A percentile compares a stretch with the other conserved stretches of the same genome.
phyloP scores from a whole-genome alignment of 139 green algal genomes.

The Picochlorum sp. region DNA sequence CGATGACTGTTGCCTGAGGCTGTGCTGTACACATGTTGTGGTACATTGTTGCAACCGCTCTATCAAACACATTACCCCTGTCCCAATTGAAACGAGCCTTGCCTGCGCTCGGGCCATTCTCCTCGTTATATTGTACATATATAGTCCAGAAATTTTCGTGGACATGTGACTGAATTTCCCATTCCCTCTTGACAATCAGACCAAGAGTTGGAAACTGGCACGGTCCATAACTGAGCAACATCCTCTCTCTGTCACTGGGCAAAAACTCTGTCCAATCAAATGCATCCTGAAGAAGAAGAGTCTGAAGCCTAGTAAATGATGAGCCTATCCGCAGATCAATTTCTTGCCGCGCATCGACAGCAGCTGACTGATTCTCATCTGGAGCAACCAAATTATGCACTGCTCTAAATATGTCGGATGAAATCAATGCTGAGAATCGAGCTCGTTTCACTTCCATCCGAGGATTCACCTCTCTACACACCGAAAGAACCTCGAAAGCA shows the following conservation, averaged over 20 bases:
- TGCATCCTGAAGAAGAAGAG: slow-evolving; percentile 79
- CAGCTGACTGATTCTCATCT: slow-evolving; percentile 67
- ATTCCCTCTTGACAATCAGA: slow-evolving; percentile 92
- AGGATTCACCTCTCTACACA: slow-evolving; percentile 63
- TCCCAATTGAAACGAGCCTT: slow-evolving; percentile 67
- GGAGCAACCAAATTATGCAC: slow-evolving; percentile 51
- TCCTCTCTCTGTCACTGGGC: slow-evolving; percentile 12
- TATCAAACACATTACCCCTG: slow-evolving; percentile 79
- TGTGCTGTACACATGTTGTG: slow-evolving; percentile 58
- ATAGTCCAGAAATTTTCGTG: slow-evolving; percentile 91
- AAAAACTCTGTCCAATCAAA: slow-evolving; percentile 55
- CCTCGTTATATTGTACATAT: slow-evolving; percentile 17
- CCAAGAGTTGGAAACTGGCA: slow-evolving; percentile 98
- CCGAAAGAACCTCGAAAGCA: slow-evolving; percentile 86
- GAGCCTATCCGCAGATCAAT: slow-evolving; percentile 94
- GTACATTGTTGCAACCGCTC: slow-evolving; percentile 56
- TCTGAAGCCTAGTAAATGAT: slow-evolving; percentile 95
- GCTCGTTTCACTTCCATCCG: slow-evolving; percentile 65
- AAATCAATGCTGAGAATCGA: slow-evolving; percentile 83
- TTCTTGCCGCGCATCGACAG: slow-evolving; percentile 89
- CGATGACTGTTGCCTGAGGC: slow-evolving; percentile 5
- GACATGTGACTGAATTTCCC: slow-evolving; percentile 87
- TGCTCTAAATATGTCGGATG: slow-evolving; percentile 46
- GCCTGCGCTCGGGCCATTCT: background rate
- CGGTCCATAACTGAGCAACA: slow-evolving; percentile 83